A percentile compares a stretch with the other conserved stretches of the same genome.
Evolutionary conservation across 179 eudicot species (phyloP).

Genomic region (Nepenthes alata): DNA sequence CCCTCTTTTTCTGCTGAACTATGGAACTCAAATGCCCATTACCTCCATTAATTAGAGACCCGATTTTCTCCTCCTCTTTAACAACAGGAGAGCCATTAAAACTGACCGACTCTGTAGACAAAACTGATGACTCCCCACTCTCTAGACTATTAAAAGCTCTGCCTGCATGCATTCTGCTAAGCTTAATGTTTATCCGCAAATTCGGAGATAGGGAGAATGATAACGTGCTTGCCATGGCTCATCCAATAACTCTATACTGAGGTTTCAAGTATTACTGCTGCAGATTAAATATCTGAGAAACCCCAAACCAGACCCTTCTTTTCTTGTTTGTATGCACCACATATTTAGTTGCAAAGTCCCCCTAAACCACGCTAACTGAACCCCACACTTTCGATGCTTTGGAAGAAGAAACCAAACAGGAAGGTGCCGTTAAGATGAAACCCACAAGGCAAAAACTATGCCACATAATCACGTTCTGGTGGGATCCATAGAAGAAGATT

Average conservation of each 20-base stretch:
- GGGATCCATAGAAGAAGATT: too few species aligned
- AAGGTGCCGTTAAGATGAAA: too few species aligned
- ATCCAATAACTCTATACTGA: conserved; percentile 11
- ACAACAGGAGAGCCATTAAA: conserved; percentile 26
- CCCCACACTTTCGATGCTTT: conserved; percentile 9
- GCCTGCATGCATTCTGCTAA: conserved; percentile 21
- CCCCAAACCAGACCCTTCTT: not conserved
- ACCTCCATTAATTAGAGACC: conserved; percentile 29
- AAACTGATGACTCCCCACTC: conserved; percentile 24
- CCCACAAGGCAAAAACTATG: too few species aligned
- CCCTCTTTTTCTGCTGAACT: conserved; percentile 13
- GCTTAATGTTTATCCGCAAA: conserved; percentile 20
- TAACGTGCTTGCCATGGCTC: conserved; percentile 35
- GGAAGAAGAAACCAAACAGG: not conserved
- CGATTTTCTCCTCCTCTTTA: conserved; percentile 28
- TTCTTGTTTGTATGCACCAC: not conserved
- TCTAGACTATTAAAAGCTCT: conserved; percentile 27
- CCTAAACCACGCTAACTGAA: conserved; percentile 8
- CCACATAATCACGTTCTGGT: too few species aligned
- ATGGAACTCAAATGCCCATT: conserved; percentile 29
- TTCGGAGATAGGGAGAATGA: conserved; percentile 30
- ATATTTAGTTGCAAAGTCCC: conserved; percentile 7
- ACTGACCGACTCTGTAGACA: conserved; percentile 25
- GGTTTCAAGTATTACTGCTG: conserved; percentile 1
- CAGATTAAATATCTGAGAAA: not conserved